Evolutionary conservation across 345 rosid genomes (phyloP), one percentile per base, ranked within the genome.

Genomic region (Salix brachista): DNA sequence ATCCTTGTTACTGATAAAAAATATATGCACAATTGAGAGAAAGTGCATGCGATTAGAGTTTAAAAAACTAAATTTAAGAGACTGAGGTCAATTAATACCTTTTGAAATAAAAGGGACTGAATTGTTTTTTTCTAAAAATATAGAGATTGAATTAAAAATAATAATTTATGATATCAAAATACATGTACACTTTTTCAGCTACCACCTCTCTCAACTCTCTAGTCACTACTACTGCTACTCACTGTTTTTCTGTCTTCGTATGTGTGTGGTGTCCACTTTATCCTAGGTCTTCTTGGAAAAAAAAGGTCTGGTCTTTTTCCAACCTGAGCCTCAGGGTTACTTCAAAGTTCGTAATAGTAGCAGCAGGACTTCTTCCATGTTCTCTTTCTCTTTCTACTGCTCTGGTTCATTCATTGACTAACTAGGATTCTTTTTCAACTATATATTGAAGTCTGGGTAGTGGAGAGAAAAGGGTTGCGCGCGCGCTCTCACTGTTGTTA

Each of bases 281-380:
- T 78, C 79, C 65, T 18, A 62, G 77, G 67, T 75, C 78, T 78
- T 80, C 84, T 85, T 80, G 84, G 89, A 58, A 88, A 88, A 88
- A 83, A 81, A 19, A 65, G 37, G 86, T 80, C 79, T 60, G 69
- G 87, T 83, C 87, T 69, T 77, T 85, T 75, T 86, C 87, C 61
- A 10, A 32, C 39, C 64, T 70, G 70, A 32, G 64, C 42, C 68
- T 77, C 50, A 65, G 62, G 64, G 69, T 41, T 69, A 10, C 41
- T 69, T 56, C 46, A 54, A 61, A 26, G 19, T 8, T n/a, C 41
- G 12, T 18, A 13, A 6, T 46, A 56, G 5, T 23, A 3, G 14
- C 28, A 3, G 28, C 28, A 9, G 14, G 26, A 2, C 12, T 56
- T 56, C 26, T 56, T 56, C 5, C 28, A 56, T 56, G 62, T 4